Conservation (phyloP, 345 rosid species). For the Abelmoschus esculentus region DNA sequence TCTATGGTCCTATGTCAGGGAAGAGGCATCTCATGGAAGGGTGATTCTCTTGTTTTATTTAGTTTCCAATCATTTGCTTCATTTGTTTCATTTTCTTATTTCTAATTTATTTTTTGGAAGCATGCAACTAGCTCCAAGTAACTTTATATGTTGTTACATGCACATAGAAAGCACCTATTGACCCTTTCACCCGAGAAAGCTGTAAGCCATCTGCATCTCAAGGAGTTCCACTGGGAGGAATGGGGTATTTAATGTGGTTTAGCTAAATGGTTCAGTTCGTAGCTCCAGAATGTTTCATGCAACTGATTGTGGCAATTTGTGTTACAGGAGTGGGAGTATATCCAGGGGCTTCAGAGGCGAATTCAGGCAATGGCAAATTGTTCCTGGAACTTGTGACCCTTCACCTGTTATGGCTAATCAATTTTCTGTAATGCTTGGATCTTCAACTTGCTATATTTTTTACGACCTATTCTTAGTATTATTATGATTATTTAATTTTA, state of each 20-base stretch:
- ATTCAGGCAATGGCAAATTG: constrained; percentile 91
- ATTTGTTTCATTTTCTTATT: neutral
- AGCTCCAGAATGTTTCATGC: constrained; percentile 5
- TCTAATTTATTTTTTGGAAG: neutral
- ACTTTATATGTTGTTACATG: neutral
- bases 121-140: neutral
- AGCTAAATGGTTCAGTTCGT: constrained; percentile 11
- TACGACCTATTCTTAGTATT: neutral
- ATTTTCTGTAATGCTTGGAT: constrained; percentile 64
- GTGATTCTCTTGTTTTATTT: constrained; percentile 31
- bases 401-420: constrained; percentile 98
- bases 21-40: constrained; percentile 98
- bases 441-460: constrained; percentile 11
- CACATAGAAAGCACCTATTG: constrained; percentile 91
- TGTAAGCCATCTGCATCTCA: constrained; percentile 97
- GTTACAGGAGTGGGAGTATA: constrained; percentile 88
- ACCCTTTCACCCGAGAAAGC: constrained; percentile 81
- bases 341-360: constrained; percentile 97
- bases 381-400: constrained; percentile 72
- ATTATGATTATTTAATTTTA: neutral
- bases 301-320: constrained; percentile 4
- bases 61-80: neutral
- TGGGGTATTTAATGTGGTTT: constrained; percentile 58
- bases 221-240: constrained; percentile 97
- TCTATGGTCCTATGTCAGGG: constrained; percentile 88